Evolutionary conservation across 106 monocot species (phyloP).

Genomic region (Allium cepa): DNA sequence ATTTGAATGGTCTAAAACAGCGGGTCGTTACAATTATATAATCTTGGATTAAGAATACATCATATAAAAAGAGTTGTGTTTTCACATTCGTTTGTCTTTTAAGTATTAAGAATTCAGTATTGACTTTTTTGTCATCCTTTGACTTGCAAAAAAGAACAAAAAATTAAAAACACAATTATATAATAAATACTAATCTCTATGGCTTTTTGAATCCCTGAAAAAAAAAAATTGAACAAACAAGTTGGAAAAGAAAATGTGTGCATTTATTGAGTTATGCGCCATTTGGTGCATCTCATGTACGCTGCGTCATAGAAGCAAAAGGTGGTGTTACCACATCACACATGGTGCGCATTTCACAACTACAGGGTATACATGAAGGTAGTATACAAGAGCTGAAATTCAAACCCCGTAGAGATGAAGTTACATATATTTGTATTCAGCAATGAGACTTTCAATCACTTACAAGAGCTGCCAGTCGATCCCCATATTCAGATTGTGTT

Average conservation of each 20-base stretch:
- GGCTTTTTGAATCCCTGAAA: neutral
- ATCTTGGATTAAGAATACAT: neutral
- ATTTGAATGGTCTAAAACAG: too few relatives aligned
- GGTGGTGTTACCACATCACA: too few relatives aligned
- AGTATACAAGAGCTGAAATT: neutral
- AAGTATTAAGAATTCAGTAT: too few relatives aligned
- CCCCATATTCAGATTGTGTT: conserved; percentile 72
- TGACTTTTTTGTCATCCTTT: neutral
- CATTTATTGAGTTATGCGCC: neutral
- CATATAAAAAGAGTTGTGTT: too few relatives aligned
- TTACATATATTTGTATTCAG: neutral
- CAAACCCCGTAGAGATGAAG: neutral
- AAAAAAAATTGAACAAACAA: neutral
- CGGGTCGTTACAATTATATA: too few relatives aligned
- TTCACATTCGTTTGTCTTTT: too few relatives aligned
- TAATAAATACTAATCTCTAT: neutral
- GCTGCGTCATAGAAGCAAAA: too few relatives aligned
- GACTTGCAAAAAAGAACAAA: neutral
- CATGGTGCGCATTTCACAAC: too few relatives aligned
- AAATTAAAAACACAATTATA: neutral
- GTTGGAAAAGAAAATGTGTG: neutral
- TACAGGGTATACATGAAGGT: neutral
- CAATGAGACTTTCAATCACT: conserved; percentile 10
- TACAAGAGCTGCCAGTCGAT: conserved; percentile 61
- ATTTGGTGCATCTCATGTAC: too few relatives aligned